A percentile compares a stretch with the other conserved stretches of the same genome.
Evolutionary conservation across 495 filamentous ascomycete species (phyloP).

Genomic region (Aspergillus sclerotioniger): DNA sequence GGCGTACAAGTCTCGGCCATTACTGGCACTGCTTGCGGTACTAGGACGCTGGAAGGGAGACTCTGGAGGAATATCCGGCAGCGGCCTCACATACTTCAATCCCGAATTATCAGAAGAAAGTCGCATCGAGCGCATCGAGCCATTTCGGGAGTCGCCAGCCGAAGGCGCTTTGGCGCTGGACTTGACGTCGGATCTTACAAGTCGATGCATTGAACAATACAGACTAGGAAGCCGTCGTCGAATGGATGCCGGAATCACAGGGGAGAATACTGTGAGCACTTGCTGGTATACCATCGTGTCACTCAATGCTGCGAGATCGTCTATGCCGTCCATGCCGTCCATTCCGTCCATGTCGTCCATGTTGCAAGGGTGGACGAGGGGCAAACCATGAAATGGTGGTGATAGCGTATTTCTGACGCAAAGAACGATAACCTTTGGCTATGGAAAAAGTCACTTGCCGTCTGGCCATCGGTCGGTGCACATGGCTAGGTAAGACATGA

Average conservation of each 20-base stretch:
- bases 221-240: conserved; percentile 31
- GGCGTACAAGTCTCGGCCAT: conserved; percentile 3
- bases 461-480: not conserved
- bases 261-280: conserved; percentile 19
- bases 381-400: not conserved
- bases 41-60: conserved; percentile 12
- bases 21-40: conserved; percentile 14
- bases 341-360: conserved; percentile 12
- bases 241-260: conserved; percentile 35
- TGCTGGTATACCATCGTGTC: conserved; percentile 14
- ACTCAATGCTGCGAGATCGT: conserved; percentile 9
- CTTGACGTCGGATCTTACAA: conserved; percentile 11
- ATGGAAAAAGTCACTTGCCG: not conserved
- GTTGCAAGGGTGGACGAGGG: not conserved
- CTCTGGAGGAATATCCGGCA: not conserved
- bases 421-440: not conserved
- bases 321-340: conserved; percentile 7
- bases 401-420: conserved; percentile 1
- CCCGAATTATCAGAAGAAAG: conserved; percentile 19
- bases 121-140: conserved; percentile 8
- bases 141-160: not conserved
- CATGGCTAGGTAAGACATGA: conserved; percentile 1
- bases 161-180: not conserved
- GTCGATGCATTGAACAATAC: conserved; percentile 17
- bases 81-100: conserved; percentile 1